Evolutionary conservation across 768 basidiomycete species (phyloP), one percentile per base, ranked within the genome.

Genomic region (Tricholoma saponaceum): DNA sequence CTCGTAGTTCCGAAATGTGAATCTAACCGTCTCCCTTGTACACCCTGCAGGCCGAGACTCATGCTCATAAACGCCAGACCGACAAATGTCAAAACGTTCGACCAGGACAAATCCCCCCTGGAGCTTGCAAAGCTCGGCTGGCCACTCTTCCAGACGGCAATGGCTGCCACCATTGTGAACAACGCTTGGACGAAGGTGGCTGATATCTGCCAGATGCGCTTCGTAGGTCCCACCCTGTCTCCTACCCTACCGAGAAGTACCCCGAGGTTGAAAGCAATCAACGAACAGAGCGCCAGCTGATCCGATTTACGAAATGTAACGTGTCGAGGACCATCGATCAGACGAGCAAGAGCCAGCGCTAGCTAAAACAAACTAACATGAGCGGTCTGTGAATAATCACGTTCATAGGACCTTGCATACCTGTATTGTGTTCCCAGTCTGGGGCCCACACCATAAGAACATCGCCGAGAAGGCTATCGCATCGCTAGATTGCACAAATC

Each of bases 391-490:
- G 13, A 12, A 30, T 28, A 49, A 4, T 2, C n/a, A n/a, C 7
- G 3, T 30, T 18, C 16, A 8, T 23, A 50, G 8, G 41, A n/a
- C n/a, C 54, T 23, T 20, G 62, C 72, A 55, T 63, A 86, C 85
- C 75, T 88, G 85, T 8, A 83, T 77, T 62, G 83, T 83, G 66
- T 90, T 90, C 53, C 88, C 90, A 0, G 90, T 92, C 70, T 92
- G 90, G 69, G 91, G 92, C 16, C 86, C 90, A 68, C 86, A 88
- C 89, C 91, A 93, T 12, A 92, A 82, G 68, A 85, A 92, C 51
- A 91, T 75, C 1, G 91, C 86, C 39, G 88, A 83, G 74, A 92
- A 92, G 2, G 83, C 83, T 23, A 92, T 76, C 1, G 82, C 81
- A 64, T 89, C 86, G 10, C 89, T 90, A 60, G 32, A 46, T 22